A percentile compares a stretch with the other conserved stretches of the same genome.
These are phyloP conservation scores for Ophiostoma novo-ulmi DNA, from an alignment of 2,329 filamentous ascomycete genomes.

Conservation along the genomic window DNA sequence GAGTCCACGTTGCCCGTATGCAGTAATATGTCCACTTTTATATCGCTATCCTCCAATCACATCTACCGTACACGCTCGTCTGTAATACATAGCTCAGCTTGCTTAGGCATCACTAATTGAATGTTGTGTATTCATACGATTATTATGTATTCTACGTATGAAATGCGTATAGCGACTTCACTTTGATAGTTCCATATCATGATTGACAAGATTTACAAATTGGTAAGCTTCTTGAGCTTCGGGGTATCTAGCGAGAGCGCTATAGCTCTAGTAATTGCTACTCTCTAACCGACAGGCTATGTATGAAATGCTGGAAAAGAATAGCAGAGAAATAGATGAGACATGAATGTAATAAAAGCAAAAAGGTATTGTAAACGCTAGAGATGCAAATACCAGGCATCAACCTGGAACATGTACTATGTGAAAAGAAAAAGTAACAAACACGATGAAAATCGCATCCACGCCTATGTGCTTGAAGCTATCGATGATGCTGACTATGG, in stretches of 20 bases:
- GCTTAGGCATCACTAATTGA: background rate
- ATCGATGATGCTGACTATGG: background rate
- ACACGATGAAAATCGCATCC: background rate
- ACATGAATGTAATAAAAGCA: background rate
- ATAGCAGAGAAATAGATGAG: background rate
- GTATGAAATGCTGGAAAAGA: background rate
- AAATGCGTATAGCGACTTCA: too few relatives aligned
- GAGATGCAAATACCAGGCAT: background rate
- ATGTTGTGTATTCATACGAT: background rate
- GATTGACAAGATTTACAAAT: background rate
- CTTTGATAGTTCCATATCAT: too few relatives aligned
- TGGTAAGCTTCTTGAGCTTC: background rate
- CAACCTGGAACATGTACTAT: background rate
- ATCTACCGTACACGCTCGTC: background rate
- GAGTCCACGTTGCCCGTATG: slow-evolving; percentile 20
- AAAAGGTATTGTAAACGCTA: slow-evolving; percentile 2
- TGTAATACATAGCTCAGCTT: slow-evolving; percentile 4
- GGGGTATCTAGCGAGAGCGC: background rate
- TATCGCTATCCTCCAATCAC: background rate
- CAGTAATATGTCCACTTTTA: background rate
- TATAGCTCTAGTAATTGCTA: background rate
- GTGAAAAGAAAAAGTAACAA: background rate
- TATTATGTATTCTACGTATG: too few relatives aligned
- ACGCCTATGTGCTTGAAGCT: too few relatives aligned
- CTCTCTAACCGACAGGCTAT: background rate